A percentile compares a stretch with the other conserved stretches of the same genome.
phyloP scores from a whole-genome alignment of 2,329 filamentous ascomycete genomes.

The Colletotrichum salicis region DNA sequence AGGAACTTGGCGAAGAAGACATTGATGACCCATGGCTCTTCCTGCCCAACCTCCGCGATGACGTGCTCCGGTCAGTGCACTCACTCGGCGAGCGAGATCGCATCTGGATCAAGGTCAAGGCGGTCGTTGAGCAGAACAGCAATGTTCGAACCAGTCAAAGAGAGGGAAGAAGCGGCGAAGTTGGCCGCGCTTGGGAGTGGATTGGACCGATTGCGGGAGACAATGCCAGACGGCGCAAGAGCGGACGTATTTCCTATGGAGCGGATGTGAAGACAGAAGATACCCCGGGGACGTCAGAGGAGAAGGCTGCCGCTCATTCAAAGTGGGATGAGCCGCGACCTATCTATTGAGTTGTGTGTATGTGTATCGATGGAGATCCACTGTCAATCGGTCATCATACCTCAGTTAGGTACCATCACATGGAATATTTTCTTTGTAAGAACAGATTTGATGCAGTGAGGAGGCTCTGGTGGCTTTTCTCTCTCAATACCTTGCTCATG shows the following conservation, averaged over 20 bases:
- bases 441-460: not conserved
- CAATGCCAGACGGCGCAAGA: constrained; percentile 58
- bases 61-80: constrained; percentile 86
- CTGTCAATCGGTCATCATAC: constrained; percentile 5
- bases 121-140: constrained; percentile 90
- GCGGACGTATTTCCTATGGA: constrained; percentile 61
- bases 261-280: constrained; percentile 50
- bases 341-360: constrained; percentile 48
- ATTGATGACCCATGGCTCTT: constrained; percentile 83
- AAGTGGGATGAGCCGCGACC: constrained; percentile 57
- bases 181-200: constrained; percentile 77
- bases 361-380: not conserved
- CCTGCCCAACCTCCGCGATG: constrained; percentile 89
- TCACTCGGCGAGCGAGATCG: constrained; percentile 78
- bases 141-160: constrained; percentile 85
- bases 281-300: constrained; percentile 34
- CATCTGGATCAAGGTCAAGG: constrained; percentile 85
- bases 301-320: constrained; percentile 34
- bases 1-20: constrained; percentile 77
- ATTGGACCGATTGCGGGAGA: constrained; percentile 67
- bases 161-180: constrained; percentile 72
- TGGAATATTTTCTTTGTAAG: constrained; percentile 34
- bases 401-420: not conserved
- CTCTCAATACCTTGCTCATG: constrained; percentile 21
- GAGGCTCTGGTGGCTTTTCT: not conserved